Percentiles rank a stretch among this genome's conserved stretches.
These are phyloP conservation scores for Tylopilus subfusipes DNA, from an alignment of 768 basidiomycete species.

Conservation along the genomic window DNA sequence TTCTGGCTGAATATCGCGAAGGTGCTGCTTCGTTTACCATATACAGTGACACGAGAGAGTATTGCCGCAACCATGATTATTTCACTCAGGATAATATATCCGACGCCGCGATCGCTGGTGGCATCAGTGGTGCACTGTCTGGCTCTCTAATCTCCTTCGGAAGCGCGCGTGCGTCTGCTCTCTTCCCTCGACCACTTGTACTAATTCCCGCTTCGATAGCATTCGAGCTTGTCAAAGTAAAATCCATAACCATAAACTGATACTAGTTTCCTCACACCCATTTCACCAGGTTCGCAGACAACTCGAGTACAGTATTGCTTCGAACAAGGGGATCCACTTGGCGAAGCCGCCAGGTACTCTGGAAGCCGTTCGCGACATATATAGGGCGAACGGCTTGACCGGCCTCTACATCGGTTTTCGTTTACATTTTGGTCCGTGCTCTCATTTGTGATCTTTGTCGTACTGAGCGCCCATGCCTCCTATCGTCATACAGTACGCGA, in stretches of 20 bases:
- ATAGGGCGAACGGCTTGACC: constrained; percentile 53
- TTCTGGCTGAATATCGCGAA: constrained; percentile 28
- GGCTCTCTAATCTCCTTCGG: constrained; percentile 87
- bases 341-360: constrained; percentile 74
- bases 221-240: constrained; percentile 93
- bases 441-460: not conserved
- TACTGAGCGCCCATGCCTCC: constrained; percentile 3
- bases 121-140: constrained; percentile 82
- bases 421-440: constrained; percentile 71
- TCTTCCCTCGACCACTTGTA: constrained; percentile 14
- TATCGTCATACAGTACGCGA: constrained; percentile 63
- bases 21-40: constrained; percentile 91
- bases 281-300: constrained; percentile 75
- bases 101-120: constrained; percentile 74
- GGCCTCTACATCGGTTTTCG: constrained; percentile 83
- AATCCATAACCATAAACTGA: constrained; percentile 5
- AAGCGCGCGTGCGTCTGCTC: constrained; percentile 71
- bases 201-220: constrained; percentile 39
- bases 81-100: constrained; percentile 56
- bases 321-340: constrained; percentile 67
- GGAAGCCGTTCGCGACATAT: constrained; percentile 78
- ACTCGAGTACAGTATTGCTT: constrained; percentile 87
- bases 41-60: constrained; percentile 80
- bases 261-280: constrained; percentile 7
- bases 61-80: constrained; percentile 55